These are phyloP conservation scores for Pseudocercospora fuligena DNA, from an alignment of 2,329 filamentous ascomycete species.

Conservation along the genomic window DNA sequence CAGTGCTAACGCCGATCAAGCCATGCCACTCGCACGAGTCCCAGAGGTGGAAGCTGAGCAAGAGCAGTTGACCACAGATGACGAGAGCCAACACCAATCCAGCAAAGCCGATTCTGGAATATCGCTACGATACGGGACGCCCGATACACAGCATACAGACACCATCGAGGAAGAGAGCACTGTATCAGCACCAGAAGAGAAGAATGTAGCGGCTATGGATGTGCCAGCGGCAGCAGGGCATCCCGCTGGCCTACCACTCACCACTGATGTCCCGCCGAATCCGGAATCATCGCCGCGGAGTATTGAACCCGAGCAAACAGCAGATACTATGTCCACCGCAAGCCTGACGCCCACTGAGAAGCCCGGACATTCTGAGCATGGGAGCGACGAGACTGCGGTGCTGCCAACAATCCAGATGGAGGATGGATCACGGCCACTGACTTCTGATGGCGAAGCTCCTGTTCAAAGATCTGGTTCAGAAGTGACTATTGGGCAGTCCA, in stretches of 20 bases:
- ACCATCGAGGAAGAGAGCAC: conserved; percentile 14
- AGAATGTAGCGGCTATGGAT: not conserved
- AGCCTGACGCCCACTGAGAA: conserved; percentile 26
- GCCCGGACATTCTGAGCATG: conserved; percentile 10
- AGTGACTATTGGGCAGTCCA: not conserved
- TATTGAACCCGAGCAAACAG: conserved; percentile 5
- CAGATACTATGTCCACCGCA: conserved; percentile 18
- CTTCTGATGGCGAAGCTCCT: conserved; percentile 12
- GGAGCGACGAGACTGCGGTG: conserved; percentile 10
- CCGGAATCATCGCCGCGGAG: too few relatives aligned
- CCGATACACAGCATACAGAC: conserved; percentile 23
- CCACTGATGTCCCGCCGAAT: not conserved
- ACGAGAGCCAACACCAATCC: conserved; percentile 34
- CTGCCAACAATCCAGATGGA: conserved; percentile 28
- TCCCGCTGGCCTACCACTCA: not conserved
- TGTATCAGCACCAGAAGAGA: not conserved
- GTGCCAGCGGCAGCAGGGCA: not conserved
- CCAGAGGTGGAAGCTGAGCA: conserved; percentile 13
- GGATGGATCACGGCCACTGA: conserved; percentile 28
- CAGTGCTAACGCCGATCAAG: not conserved
- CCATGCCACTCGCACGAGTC: conserved; percentile 18
- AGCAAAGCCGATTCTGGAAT: conserved; percentile 62
- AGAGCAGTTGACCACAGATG: conserved; percentile 23
- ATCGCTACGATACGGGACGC: conserved; percentile 50
- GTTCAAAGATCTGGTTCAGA: not conserved